These are phyloP conservation scores for Lantana camara DNA, from an alignment of 257 asterid species.

Conservation along the genomic window DNA sequence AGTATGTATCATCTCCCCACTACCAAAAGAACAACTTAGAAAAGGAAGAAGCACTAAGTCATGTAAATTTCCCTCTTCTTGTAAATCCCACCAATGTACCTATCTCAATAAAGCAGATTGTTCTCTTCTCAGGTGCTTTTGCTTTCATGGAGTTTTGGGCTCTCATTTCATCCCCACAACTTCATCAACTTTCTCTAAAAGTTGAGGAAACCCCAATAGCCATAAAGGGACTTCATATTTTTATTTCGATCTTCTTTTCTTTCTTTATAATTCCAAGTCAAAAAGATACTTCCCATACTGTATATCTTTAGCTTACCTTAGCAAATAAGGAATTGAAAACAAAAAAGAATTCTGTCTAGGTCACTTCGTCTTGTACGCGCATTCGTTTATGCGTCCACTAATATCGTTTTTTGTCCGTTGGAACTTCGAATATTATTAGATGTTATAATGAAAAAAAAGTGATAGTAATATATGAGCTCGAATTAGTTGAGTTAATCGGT, in stretches of 20 bases:
- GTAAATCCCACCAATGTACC: slow-evolving; percentile 5
- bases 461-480: too few relatives aligned
- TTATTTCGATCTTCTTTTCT: background rate
- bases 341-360: slow-evolving; percentile 31
- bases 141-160: slow-evolving; percentile 17
- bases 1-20: slow-evolving; percentile 38
- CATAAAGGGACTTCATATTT: slow-evolving; percentile 21
- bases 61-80: slow-evolving; percentile 5
- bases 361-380: slow-evolving; percentile 33
- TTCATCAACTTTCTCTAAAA: slow-evolving; percentile 31
- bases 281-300: slow-evolving; percentile 39
- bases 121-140: slow-evolving; percentile 47
- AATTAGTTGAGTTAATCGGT: too few relatives aligned
- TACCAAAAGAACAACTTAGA: slow-evolving; percentile 29
- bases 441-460: too few relatives aligned
- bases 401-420: slow-evolving; percentile 11
- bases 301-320: slow-evolving; percentile 41
- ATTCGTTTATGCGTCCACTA: slow-evolving; percentile 18
- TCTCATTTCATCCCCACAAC: slow-evolving; percentile 7
- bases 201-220: slow-evolving; percentile 1
- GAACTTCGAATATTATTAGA: background rate
- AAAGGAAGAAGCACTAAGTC: slow-evolving; percentile 36
- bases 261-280: slow-evolving; percentile 27
- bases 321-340: slow-evolving; percentile 62
- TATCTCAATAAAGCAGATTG: slow-evolving; percentile 39